These are phyloP conservation scores for Primulina tabacum DNA, from an alignment of 257 asterid genomes.

Conservation along the genomic window DNA sequence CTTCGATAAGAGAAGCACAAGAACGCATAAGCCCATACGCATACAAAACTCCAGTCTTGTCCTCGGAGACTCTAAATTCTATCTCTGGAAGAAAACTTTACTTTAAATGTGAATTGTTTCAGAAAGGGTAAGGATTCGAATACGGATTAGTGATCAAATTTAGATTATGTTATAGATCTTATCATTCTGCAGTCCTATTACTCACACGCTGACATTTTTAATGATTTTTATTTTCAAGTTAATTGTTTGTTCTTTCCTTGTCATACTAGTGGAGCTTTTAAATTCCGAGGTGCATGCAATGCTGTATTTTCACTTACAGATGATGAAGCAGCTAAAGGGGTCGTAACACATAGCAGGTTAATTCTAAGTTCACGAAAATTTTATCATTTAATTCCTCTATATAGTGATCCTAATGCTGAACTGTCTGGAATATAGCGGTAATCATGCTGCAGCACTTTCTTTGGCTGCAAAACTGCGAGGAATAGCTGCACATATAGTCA, in stretches of 20 bases:
- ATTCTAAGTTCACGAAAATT: constrained; percentile 10
- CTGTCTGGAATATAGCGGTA: constrained; percentile 53
- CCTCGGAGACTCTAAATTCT: constrained; percentile 72
- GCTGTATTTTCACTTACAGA: constrained; percentile 83
- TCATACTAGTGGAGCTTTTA: constrained; percentile 77
- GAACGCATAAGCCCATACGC: constrained; percentile 48
- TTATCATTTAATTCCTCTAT: constrained; percentile 6
- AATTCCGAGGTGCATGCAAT: constrained; percentile 93
- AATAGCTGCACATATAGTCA: constrained; percentile 77
- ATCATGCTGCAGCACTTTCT: constrained; percentile 97
- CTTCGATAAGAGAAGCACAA: constrained; percentile 71
- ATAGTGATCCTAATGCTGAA: constrained; percentile 20
- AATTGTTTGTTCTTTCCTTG: constrained; percentile 7
- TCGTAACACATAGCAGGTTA: constrained; percentile 93
- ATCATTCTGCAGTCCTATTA: neutral
- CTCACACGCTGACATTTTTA: neutral
- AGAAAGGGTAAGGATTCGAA: constrained; percentile 73
- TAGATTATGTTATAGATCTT: neutral
- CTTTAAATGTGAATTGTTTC: constrained; percentile 91
- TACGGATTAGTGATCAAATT: neutral
- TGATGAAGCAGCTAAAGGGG: constrained; percentile 76
- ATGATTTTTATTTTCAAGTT: neutral
- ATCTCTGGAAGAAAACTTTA: constrained; percentile 64
- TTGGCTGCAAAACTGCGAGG: constrained; percentile 93
- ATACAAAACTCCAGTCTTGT: constrained; percentile 68